Conservation (phyloP, 1,284 basidiomycete genomes). For the Phellinidium pouzarii region DNA sequence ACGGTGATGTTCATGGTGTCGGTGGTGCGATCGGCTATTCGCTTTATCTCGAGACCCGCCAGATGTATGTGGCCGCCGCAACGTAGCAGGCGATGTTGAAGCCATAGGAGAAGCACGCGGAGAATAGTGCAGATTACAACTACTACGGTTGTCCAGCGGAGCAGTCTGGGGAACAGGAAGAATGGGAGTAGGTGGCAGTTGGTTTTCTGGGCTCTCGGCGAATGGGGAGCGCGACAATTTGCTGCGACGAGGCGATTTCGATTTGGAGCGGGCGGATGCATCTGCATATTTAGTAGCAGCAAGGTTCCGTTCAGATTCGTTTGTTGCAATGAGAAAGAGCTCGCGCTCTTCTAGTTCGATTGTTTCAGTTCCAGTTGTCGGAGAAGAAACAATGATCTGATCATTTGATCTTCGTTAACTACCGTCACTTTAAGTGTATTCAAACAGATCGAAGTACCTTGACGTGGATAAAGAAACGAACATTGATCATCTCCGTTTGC, state of each 20-base stretch:
- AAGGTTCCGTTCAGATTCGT: conserved; percentile 57
- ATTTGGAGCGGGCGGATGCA: conserved; percentile 39
- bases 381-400: conserved; percentile 53
- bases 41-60: conserved; percentile 55
- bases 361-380: conserved; percentile 47
- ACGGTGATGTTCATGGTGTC: conserved; percentile 14
- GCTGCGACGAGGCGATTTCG: conserved; percentile 48
- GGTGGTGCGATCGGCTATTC: conserved; percentile 25
- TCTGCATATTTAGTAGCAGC: conserved; percentile 56
- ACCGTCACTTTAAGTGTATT: conserved; percentile 2
- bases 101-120: conserved; percentile 6
- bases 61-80: conserved; percentile 58
- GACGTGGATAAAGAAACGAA: conserved; percentile 62
- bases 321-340: conserved; percentile 57
- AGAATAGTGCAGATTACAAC: conserved; percentile 1
- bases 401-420: conserved; percentile 15
- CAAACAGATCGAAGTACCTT: conserved; percentile 39
- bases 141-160: conserved; percentile 10
- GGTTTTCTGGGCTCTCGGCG: conserved; percentile 15
- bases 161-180: conserved; percentile 14
- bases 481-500: conserved; percentile 54
- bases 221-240: conserved; percentile 3
- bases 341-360: conserved; percentile 66
- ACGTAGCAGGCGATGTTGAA: not conserved
- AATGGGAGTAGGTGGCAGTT: conserved; percentile 5